Percentiles rank a stretch among this genome's conserved stretches.
Conservation (phyloP, 805 yeast genomes). For the Suhomyces sp. region DNA sequence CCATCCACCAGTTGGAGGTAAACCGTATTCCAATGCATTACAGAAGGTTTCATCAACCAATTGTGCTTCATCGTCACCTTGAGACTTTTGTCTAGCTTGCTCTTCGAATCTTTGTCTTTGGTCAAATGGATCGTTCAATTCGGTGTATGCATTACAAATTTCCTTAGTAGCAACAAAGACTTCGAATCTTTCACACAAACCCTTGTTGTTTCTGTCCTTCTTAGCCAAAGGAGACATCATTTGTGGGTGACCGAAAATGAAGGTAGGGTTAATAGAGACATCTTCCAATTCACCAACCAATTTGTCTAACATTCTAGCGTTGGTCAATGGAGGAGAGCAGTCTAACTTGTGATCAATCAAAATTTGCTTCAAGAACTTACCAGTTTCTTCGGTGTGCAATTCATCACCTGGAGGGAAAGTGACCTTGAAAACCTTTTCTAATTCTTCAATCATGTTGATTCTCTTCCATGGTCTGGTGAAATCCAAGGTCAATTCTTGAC, state of each 20-base stretch:
- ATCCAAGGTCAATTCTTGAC: constrained; percentile 74
- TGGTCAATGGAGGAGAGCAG: constrained; percentile 89
- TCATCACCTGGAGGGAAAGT: constrained; percentile 95
- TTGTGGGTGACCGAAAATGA: constrained; percentile 98
- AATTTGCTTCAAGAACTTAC: constrained; percentile 79
- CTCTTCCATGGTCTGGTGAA: constrained; percentile 98
- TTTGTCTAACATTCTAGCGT: constrained; percentile 98
- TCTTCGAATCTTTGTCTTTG: constrained; percentile 97
- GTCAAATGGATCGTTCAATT: constrained; percentile 97
- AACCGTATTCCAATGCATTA: constrained; percentile 95
- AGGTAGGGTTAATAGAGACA: constrained; percentile 92
- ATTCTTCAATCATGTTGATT: constrained; percentile 93
- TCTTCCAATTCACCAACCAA: constrained; percentile 97
- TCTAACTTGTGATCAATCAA: constrained; percentile 79
- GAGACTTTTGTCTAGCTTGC: constrained; percentile 97
- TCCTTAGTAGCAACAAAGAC: constrained; percentile 98
- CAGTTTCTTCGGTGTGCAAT: constrained; percentile 92
- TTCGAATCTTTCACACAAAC: constrained; percentile 97
- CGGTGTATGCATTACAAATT: constrained; percentile 97
- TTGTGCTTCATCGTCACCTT: constrained; percentile 99
- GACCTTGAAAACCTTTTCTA: constrained; percentile 81
- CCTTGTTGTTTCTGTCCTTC: constrained; percentile 87
- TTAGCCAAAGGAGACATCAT: constrained; percentile 99
- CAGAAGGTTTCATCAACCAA: constrained; percentile 94
- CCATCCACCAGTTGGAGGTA: constrained; percentile 99